These are phyloP conservation scores for Neospora caninum DNA, from an alignment of 169 alveolate species.

Conservation along the genomic window DNA sequence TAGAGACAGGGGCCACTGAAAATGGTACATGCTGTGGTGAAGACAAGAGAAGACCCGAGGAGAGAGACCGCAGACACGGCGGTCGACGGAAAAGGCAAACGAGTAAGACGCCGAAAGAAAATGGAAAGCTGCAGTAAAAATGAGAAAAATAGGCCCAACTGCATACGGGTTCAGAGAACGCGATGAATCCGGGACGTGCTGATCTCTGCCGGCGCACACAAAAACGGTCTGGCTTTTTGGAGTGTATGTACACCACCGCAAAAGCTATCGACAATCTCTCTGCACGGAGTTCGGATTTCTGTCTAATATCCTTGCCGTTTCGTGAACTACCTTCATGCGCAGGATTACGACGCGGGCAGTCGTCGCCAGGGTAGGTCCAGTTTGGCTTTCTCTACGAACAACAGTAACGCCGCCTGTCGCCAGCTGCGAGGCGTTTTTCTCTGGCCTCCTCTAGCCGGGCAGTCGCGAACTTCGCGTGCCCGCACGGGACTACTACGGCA, in stretches of 20 bases:
- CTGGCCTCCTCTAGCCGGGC: not conserved
- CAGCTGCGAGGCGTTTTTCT: not conserved
- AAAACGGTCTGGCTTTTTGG: not conserved
- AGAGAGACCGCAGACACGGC: not conserved
- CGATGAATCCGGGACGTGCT: not conserved
- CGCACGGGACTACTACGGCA: not conserved
- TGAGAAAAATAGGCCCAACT: not conserved
- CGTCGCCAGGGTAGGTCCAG: not conserved
- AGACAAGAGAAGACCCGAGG: not conserved
- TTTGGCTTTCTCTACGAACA: not conserved
- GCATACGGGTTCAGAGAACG: not conserved
- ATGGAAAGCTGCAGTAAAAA: not conserved
- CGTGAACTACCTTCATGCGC: not conserved
- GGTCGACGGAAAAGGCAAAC: too few species aligned
- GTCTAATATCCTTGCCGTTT: not conserved
- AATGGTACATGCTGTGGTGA: not conserved
- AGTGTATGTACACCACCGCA: not conserved
- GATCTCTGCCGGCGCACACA: not conserved
- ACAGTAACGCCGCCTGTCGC: not conserved
- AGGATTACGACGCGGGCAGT: not conserved
- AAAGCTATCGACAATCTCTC: not conserved
- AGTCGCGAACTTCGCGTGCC: slow-evolving; percentile 2
- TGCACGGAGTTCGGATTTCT: not conserved
- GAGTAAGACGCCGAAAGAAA: not conserved
- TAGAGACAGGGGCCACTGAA: too few species aligned